These are phyloP conservation scores for Tuber umbilicatum DNA, from an alignment of 495 filamentous ascomycete genomes.

Conservation along the genomic window DNA sequence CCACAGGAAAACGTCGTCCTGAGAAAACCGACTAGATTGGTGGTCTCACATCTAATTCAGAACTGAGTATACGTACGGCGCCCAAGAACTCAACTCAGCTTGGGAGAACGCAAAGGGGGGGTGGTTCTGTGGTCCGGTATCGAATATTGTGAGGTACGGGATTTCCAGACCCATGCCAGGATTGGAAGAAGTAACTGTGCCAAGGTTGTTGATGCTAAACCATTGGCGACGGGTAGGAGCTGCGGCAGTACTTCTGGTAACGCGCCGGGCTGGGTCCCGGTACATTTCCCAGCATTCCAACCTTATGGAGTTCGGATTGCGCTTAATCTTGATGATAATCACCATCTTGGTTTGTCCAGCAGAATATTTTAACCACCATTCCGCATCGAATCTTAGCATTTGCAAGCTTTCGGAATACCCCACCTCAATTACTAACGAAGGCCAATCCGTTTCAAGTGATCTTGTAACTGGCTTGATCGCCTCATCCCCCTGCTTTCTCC, in stretches of 20 bases:
- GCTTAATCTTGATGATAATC: background rate
- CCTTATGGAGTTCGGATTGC: background rate
- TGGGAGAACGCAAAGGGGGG: background rate
- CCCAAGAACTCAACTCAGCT: background rate
- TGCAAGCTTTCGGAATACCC: background rate
- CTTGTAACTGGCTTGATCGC: background rate
- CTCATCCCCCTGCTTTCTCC: background rate
- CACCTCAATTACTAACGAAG: background rate
- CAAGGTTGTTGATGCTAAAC: background rate
- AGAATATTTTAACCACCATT: background rate
- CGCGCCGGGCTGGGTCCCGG: background rate
- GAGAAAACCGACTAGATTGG: conserved; percentile 44
- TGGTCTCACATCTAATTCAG: conserved; percentile 30
- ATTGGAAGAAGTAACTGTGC: background rate
- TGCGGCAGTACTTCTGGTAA: background rate
- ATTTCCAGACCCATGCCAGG: background rate
- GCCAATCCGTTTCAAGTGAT: background rate
- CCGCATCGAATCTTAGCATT: background rate
- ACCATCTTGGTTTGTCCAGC: background rate
- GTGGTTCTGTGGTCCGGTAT: background rate
- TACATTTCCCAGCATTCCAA: background rate
- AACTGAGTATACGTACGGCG: background rate
- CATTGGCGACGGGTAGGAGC: background rate
- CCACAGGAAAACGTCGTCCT: conserved; percentile 32
- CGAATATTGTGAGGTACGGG: background rate